phyloP scores from a whole-genome alignment of 2,329 filamentous ascomycete genomes.

The Cladorrhinum sp. region DNA sequence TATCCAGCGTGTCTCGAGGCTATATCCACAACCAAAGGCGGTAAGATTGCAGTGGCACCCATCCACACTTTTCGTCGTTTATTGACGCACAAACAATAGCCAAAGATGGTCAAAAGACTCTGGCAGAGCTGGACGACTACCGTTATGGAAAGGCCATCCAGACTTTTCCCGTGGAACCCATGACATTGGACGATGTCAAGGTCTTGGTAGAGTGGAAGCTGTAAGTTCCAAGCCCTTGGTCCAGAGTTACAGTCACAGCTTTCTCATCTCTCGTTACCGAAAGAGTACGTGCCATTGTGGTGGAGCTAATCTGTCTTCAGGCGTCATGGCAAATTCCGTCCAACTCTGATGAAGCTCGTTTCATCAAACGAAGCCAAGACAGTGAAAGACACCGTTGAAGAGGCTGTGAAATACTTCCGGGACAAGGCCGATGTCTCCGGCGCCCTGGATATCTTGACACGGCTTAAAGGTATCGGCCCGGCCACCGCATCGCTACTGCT shows the following conservation, averaged over 20 bases:
- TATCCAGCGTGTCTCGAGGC: conserved; percentile 32
- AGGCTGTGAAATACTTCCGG: conserved; percentile 49
- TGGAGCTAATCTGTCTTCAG: conserved; percentile 49
- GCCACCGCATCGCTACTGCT: conserved; percentile 76
- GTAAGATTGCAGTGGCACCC: conserved; percentile 31
- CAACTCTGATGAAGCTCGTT: conserved; percentile 58
- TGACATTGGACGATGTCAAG: conserved; percentile 58
- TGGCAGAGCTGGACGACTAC: conserved; percentile 58
- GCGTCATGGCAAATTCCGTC: conserved; percentile 61
- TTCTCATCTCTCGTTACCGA: conserved; percentile 4
- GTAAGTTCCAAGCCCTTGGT: conserved; percentile 41
- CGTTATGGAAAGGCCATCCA: conserved; percentile 55
- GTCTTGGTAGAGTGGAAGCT: conserved; percentile 69
- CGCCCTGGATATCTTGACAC: conserved; percentile 53
- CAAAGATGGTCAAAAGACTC: conserved; percentile 48
- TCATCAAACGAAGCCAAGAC: conserved; percentile 57
- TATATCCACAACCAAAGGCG: conserved; percentile 44
- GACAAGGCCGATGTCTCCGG: conserved; percentile 34
- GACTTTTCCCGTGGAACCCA: conserved; percentile 40
- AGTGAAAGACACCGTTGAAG: conserved; percentile 51
- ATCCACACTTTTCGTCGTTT: neutral
- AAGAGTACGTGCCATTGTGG: conserved; percentile 1
- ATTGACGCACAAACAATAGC: conserved; percentile 34
- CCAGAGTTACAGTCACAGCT: neutral
- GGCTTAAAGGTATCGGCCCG: conserved; percentile 72